Percentiles rank a stretch among this genome's conserved stretches.
Conservation (phyloP, 257 asterid species). For the Solanum chiquidenum region DNA sequence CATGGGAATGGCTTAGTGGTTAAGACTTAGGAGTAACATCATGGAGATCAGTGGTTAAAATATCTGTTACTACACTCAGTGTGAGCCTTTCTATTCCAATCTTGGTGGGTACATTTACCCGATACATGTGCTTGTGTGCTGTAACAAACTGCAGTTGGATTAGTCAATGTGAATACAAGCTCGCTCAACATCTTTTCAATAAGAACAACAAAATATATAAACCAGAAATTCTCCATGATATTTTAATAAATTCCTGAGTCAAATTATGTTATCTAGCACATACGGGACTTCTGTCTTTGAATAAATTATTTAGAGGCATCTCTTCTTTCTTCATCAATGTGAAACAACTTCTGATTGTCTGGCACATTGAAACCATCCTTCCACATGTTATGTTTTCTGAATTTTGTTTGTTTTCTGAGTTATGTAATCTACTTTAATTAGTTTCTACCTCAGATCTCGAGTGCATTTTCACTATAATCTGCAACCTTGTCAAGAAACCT, state of each 20-base stretch:
- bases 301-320: background rate
- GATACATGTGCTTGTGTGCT: background rate
- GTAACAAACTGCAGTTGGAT: background rate
- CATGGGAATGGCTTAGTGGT: background rate
- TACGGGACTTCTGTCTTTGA: background rate
- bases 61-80: background rate
- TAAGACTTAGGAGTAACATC: background rate
- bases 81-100: background rate
- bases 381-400: background rate
- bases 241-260: background rate
- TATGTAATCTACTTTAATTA: background rate
- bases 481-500: conserved; percentile 81
- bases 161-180: background rate
- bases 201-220: background rate
- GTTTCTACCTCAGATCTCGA: conserved; percentile 54
- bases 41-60: background rate
- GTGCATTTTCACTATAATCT: conserved; percentile 69
- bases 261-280: background rate
- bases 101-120: background rate
- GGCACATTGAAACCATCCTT: background rate
- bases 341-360: background rate
- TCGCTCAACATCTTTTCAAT: background rate
- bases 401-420: background rate
- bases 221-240: background rate
- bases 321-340: background rate